Conservation (phyloP, 2,329 filamentous ascomycete species). For the Aureobasidium sp. region DNA sequence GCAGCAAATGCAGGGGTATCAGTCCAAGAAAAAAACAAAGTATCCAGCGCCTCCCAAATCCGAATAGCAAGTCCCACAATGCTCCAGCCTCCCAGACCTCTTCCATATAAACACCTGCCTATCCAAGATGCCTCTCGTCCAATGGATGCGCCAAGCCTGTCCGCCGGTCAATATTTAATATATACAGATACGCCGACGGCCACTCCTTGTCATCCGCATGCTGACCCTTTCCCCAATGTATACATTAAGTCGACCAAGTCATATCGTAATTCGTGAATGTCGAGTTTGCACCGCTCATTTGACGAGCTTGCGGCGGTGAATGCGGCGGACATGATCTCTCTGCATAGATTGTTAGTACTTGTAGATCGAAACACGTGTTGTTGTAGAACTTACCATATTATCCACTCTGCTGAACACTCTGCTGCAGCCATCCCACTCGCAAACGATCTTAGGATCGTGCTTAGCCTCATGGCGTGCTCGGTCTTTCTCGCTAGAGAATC, state of each 20-base stretch:
- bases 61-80: not conserved
- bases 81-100: not conserved
- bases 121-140: not conserved
- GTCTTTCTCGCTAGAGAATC: conserved; percentile 56
- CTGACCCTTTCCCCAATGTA: not conserved
- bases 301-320: conserved; percentile 14
- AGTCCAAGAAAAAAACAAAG: not conserved
- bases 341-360: conserved; percentile 10
- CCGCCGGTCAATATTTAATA: conserved; percentile 2
- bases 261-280: not conserved
- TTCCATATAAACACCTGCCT: not conserved
- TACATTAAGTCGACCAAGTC: conserved; percentile 4
- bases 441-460: conserved; percentile 52
- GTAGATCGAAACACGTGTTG: not conserved
- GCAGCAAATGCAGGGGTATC: conserved; percentile 11
- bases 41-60: not conserved
- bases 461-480: conserved; percentile 53
- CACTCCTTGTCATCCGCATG: not conserved
- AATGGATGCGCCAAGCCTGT: not conserved
- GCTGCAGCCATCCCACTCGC: conserved; percentile 49
- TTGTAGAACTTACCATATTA: conserved; percentile 44
- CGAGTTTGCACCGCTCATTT: not conserved
- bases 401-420: conserved; percentile 52
- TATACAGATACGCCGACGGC: not conserved
- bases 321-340: conserved; percentile 19